Base-by-base conservation (phyloP, 176 grass and related monocot species). In the Oryza meyeriana region DNA sequence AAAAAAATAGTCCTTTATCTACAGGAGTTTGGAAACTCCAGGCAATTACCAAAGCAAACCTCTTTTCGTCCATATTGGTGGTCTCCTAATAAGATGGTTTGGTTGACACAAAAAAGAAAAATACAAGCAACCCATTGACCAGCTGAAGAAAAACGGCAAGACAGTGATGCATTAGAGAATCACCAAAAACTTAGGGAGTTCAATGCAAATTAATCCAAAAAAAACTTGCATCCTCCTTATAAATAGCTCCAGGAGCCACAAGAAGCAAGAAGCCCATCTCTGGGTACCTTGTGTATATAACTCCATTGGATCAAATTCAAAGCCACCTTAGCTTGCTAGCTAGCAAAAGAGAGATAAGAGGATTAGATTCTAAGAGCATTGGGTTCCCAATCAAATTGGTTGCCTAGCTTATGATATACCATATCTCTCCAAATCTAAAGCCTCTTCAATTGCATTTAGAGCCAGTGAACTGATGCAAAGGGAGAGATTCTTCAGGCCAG, bases 391-490 rank as follows among this genome's bases (percentile, higher is more conserved):
- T 35, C 76, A 32, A 48, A 72, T 72, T 65, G 41, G 16, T 35
- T 28, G 45, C 35, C 72, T n/a, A 55, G 50, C 20, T 64, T 74
- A 36, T 76, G 63, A 38, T 38, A 66, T 55, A 66, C 13, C 83
- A 62, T 68, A 68, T 76, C 65, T 79, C 67, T 72, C 40, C 32
- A 65, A 66, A 74, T 74, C 59, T 67, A 29, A 27, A 66, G 61
- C 44, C 45, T 61, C 45, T 69, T 66, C 29, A 74, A 42, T 29
- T 75, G 62, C 85, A 76, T 69, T 69, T 36, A 57, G 66, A 40
- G n/a, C 41, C 58, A 66, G 57, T 83, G 35, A 75, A 83, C 42
- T 78, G 32, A 83, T 84, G 86, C 74, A 88, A 88, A 84, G 45
- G 67, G 38, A 79, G 59, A 88, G 74, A 79, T 88, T 88, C 75